These are phyloP conservation scores for Capronia epimyces DNA, from an alignment of 2,329 filamentous ascomycete genomes.

Conservation along the genomic window DNA sequence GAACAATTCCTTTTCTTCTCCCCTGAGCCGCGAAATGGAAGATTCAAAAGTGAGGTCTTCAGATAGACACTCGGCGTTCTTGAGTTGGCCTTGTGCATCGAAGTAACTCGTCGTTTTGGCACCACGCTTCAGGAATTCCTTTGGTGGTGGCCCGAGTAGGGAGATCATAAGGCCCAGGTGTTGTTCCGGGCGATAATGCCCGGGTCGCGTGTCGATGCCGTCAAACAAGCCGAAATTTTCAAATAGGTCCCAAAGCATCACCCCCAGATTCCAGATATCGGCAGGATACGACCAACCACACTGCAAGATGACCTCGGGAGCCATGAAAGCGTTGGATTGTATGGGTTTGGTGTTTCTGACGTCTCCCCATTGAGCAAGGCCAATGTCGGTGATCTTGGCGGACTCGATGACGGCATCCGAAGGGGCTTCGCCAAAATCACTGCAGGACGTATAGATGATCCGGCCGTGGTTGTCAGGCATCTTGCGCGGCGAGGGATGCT, in stretches of 20 bases:
- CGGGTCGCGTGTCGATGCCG: slow-evolving; percentile 34
- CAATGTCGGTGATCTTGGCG: slow-evolving; percentile 38
- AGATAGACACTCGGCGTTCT: slow-evolving; percentile 21
- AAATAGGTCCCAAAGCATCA: slow-evolving; percentile 39
- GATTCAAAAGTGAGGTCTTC: slow-evolving; percentile 22
- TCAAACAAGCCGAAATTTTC: slow-evolving; percentile 37
- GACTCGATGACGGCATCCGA: slow-evolving; percentile 27
- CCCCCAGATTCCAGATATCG: slow-evolving; percentile 42
- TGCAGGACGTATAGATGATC: slow-evolving; percentile 34
- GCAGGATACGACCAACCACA: slow-evolving; percentile 36
- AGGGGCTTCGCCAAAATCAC: slow-evolving; percentile 31
- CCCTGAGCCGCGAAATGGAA: slow-evolving; percentile 28
- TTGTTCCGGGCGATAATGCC: slow-evolving; percentile 35
- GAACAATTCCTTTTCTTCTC: slow-evolving; percentile 33
- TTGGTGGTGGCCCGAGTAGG: slow-evolving; percentile 38
- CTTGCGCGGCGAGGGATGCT: slow-evolving; percentile 34
- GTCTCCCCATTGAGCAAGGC: slow-evolving; percentile 35
- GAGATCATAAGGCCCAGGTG: slow-evolving; percentile 43
- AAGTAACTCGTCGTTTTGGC: slow-evolving; percentile 33
- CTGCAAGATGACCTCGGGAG: slow-evolving; percentile 40
- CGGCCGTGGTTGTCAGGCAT: slow-evolving; percentile 32
- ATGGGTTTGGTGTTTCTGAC: slow-evolving; percentile 43
- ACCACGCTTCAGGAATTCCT: slow-evolving; percentile 34
- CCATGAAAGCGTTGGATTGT: slow-evolving; percentile 42
- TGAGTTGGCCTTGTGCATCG: slow-evolving; percentile 23